Base-by-base conservation (phyloP, 352 stramenopile genomes). In the Pythium monospermum region DNA sequence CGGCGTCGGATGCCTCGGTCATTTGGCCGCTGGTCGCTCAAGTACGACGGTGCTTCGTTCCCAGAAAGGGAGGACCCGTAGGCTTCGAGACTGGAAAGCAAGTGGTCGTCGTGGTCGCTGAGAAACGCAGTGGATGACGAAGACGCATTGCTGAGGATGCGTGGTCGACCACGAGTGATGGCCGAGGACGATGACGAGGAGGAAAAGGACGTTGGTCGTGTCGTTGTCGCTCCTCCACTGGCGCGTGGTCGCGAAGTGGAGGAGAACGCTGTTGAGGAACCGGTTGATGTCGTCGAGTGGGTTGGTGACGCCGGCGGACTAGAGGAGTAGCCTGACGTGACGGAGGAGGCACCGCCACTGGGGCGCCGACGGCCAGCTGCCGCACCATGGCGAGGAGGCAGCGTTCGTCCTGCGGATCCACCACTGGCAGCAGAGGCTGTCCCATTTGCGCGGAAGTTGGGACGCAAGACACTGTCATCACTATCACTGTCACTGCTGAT, bases 401-500 rank as follows among this genome's bases (percentile, higher is more conserved):
- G 39, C 7, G 45, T 25, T 51, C 55, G 27, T 35, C 53, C 46
- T 26, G 68, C 22, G 32, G 38, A 42, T 28, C 19, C 18, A 7
- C 18, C n/a, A n/a, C n/a, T n/a, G 8, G 8, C 44, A 0, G 31
- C 45, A 6, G 30, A 22, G 0, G 49, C 19, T 23, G 10, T 44
- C 3, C 31, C 7, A n/a, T 31, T 50, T 5, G 49, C 44, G 21
- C 68, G 65, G 61, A 90, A 90, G 3, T 64, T 76, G 21, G 76
- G 80, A 7, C 69, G 54, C 0, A 89, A 56, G 16, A 87, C 67
- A 21, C 85, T 74, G 21, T 89, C 75, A 35, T 89, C 76, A 46
- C 58, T 85, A 25, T 89, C 78, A 41, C 73, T 87, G 55, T 91
- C 80, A 33, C 80, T 91, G 55, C 73, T 87, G 53, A 91, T 88